phyloP scores from a whole-genome alignment of 768 basidiomycete species.

The Lyophyllum decastes region DNA sequence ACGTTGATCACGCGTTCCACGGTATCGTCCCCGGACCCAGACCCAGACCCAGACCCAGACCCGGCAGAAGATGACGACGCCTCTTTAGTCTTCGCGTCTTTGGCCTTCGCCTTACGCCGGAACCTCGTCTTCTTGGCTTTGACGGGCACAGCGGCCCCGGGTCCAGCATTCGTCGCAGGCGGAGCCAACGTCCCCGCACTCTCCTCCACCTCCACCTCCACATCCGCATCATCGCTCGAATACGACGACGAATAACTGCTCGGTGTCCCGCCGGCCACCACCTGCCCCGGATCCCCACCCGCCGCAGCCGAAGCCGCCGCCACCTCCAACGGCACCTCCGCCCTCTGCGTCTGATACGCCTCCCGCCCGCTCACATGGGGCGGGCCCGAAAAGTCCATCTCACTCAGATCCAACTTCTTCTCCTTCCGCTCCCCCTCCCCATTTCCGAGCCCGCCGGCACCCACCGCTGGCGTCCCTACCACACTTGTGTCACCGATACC shows the following conservation, averaged over 20 bases:
- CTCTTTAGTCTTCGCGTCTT: conserved; percentile 16
- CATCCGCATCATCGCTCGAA: conserved; percentile 46
- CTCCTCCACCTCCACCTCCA: conserved; percentile 28
- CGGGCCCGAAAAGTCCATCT: conserved; percentile 66
- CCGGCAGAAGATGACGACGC: conserved; percentile 7
- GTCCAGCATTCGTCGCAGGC: conserved; percentile 8
- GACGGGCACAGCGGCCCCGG: background rate
- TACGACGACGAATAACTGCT: conserved; percentile 29
- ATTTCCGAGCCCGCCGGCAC: conserved; percentile 21
- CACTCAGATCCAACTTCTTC: conserved; percentile 48
- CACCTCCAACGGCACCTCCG: conserved; percentile 42
- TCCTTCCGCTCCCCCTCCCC: conserved; percentile 34
- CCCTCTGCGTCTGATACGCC: conserved; percentile 43
- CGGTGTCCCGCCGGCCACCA: background rate
- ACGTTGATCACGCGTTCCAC: conserved; percentile 93
- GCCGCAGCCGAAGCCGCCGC: conserved; percentile 8
- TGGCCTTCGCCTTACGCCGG: conserved; percentile 16
- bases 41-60: background rate
- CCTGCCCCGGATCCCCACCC: background rate
- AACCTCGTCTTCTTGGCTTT: conserved; percentile 15
- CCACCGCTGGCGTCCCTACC: conserved; percentile 52
- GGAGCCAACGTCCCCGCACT: conserved; percentile 23
- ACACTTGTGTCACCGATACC: conserved; percentile 47
- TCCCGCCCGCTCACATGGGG: conserved; percentile 25
- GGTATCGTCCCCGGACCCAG: conserved; percentile 26